Conservation (phyloP, 768 basidiomycete genomes). For the Strobilomyces confusus region DNA sequence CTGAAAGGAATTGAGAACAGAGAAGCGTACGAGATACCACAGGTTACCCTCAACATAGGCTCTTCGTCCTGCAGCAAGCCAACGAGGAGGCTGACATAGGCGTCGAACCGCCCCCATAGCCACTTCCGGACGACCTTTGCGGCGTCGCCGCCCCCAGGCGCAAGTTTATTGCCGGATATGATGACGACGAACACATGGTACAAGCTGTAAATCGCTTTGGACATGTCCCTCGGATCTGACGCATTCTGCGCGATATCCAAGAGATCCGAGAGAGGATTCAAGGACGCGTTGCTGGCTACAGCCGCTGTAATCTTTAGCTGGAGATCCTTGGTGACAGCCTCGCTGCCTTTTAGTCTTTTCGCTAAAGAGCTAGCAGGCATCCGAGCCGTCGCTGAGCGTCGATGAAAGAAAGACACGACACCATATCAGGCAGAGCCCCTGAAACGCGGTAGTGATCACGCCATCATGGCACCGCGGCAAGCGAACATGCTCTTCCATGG, state of each 20-base stretch:
- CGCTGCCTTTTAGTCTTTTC: constrained; percentile 40
- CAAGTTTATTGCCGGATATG: constrained; percentile 56
- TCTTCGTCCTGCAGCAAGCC: constrained; percentile 78
- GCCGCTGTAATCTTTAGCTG: constrained; percentile 57
- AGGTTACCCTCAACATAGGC: constrained; percentile 62
- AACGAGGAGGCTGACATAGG: constrained; percentile 65
- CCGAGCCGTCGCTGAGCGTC: not conserved
- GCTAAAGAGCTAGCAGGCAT: constrained; percentile 42
- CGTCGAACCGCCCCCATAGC: constrained; percentile 72
- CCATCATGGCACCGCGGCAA: not conserved
- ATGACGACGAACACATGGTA: constrained; percentile 74
- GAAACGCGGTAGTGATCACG: no score
- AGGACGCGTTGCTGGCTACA: constrained; percentile 50
- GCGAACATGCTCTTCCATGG: constrained; percentile 15
- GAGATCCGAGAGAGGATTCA: constrained; percentile 79
- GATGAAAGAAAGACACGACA: not conserved
- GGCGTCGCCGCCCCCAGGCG: constrained; percentile 45
- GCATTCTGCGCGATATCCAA: constrained; percentile 50
- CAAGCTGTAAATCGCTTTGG: constrained; percentile 75
- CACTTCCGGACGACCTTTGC: constrained; percentile 65
- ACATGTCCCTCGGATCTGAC: constrained; percentile 52
- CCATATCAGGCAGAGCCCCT: constrained; percentile 1
- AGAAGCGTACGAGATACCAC: not conserved
- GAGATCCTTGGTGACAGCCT: constrained; percentile 38
- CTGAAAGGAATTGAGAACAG: constrained; percentile 34